These are phyloP conservation scores for Bruguiera gymnorhiza DNA, from an alignment of 345 rosid species.

Conservation along the genomic window DNA sequence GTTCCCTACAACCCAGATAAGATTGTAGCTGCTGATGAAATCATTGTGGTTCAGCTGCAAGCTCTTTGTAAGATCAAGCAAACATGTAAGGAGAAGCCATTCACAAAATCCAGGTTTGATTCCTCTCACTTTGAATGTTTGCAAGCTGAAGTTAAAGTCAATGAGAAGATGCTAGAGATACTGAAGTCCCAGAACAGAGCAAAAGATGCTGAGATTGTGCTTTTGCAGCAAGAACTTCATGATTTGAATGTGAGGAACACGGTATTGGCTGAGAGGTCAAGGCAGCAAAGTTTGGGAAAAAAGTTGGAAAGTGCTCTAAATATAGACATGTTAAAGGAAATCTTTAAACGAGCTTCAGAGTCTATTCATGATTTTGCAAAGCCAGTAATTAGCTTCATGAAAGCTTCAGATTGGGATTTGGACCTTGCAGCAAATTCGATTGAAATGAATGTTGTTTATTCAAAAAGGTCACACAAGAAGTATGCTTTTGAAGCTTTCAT, in stretches of 20 bases:
- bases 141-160: slow-evolving; percentile 25
- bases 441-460: slow-evolving; percentile 39
- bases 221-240: slow-evolving; percentile 30
- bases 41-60: slow-evolving; percentile 48
- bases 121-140: slow-evolving; percentile 29
- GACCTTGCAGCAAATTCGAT: slow-evolving; percentile 46
- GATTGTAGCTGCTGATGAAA: slow-evolving; percentile 54
- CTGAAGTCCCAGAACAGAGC: slow-evolving; percentile 36
- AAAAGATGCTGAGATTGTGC: slow-evolving; percentile 37
- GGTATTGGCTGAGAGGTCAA: slow-evolving; percentile 32
- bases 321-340: slow-evolving; percentile 36
- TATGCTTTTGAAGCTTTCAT: slow-evolving; percentile 62
- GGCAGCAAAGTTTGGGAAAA: slow-evolving; percentile 24
- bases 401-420: slow-evolving; percentile 60
- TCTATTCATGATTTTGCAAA: slow-evolving; percentile 60
- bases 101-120: slow-evolving; percentile 23
- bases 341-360: slow-evolving; percentile 39
- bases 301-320: slow-evolving; percentile 20
- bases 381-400: slow-evolving; percentile 62
- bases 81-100: slow-evolving; percentile 31
- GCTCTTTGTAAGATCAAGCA: slow-evolving; percentile 41
- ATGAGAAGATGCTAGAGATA: slow-evolving; percentile 32
- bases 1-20: slow-evolving; percentile 53
- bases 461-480: slow-evolving; percentile 51
- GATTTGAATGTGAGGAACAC: slow-evolving; percentile 31